phyloP scores from a whole-genome alignment of 176 grass and related monocot genomes.

The Tuctoria greenei region DNA sequence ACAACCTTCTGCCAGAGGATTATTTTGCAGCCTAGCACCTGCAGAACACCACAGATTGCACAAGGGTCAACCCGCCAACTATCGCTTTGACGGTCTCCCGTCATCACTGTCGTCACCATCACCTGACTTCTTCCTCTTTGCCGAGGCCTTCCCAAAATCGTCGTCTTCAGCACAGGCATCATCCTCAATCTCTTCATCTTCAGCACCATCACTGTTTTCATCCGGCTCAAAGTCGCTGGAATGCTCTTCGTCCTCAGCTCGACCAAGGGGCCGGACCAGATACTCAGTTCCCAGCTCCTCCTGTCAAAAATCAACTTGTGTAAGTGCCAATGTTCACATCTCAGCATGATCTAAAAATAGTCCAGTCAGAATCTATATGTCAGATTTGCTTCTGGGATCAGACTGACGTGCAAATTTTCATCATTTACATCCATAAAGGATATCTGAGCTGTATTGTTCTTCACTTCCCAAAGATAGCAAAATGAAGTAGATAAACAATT shows the following conservation, averaged over 20 bases:
- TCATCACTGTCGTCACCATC: not conserved
- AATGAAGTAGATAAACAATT: not conserved
- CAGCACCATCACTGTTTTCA: constrained; percentile 44
- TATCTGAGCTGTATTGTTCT: constrained; percentile 27
- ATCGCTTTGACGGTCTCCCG: constrained; percentile 42
- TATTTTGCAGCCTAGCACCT: constrained; percentile 22
- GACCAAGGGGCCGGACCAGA: constrained; percentile 45
- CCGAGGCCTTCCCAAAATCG: constrained; percentile 43
- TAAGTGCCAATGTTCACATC: not conserved
- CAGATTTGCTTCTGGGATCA: constrained; percentile 26
- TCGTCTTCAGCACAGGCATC: constrained; percentile 33
- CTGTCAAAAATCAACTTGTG: constrained; percentile 23
- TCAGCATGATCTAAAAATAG: not conserved
- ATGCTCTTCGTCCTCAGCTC: constrained; percentile 47
- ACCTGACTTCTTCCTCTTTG: constrained; percentile 51
- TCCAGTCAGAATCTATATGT: not conserved
- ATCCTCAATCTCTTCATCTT: constrained; percentile 47
- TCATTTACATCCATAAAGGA: constrained; percentile 37
- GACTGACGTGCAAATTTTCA: constrained; percentile 70
- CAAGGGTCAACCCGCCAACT: not conserved
- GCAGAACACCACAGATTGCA: not conserved
- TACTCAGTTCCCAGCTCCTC: constrained; percentile 51
- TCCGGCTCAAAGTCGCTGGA: constrained; percentile 56
- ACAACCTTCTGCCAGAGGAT: constrained; percentile 28
- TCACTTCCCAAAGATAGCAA: constrained; percentile 36